Conservation (phyloP, 1,139 yeast species). For the Diutina rugosa region DNA sequence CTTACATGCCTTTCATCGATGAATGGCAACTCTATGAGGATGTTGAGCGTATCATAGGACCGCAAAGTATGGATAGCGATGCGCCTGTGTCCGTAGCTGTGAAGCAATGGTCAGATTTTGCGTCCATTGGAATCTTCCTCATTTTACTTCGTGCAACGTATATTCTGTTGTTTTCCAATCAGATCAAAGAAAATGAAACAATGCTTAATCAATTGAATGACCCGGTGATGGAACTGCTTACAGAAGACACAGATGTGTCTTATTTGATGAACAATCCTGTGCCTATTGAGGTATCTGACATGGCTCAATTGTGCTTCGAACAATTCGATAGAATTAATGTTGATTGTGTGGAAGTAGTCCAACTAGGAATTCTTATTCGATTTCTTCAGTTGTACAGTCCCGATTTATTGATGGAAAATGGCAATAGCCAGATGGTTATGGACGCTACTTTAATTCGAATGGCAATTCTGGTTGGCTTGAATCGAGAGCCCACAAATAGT, state of each 20-base stretch:
- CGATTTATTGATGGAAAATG: conserved; percentile 4
- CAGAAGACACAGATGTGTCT: conserved; percentile 9
- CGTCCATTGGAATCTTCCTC: conserved; percentile 16
- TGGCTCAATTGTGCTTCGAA: conserved; percentile 15
- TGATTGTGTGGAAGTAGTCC: conserved; percentile 10
- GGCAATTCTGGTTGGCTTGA: conserved; percentile 1
- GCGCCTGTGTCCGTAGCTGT: background rate
- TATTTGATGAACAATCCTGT: conserved; percentile 27
- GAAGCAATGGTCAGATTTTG: conserved; percentile 18
- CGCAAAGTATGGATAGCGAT: background rate
- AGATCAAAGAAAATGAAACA: conserved; percentile 16
- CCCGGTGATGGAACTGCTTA: conserved; percentile 5
- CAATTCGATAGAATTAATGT: conserved; percentile 23
- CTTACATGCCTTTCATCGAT: conserved; percentile 39
- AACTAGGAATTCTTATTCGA: conserved; percentile 7
- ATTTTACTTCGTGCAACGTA: conserved; percentile 18
- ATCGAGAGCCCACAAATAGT: conserved; percentile 4
- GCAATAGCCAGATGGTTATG: conserved; percentile 8
- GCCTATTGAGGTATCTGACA: conserved; percentile 17
- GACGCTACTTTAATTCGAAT: background rate
- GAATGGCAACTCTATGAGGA: conserved; percentile 17
- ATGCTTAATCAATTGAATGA: conserved; percentile 12
- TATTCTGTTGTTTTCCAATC: conserved; percentile 19
- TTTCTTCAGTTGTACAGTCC: conserved; percentile 8
- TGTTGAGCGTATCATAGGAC: conserved; percentile 12